Percentiles rank a stretch among this genome's conserved stretches.
Evolutionary conservation across 2,329 filamentous ascomycete species (phyloP).

Genomic region (Grosmannia serpens): DNA sequence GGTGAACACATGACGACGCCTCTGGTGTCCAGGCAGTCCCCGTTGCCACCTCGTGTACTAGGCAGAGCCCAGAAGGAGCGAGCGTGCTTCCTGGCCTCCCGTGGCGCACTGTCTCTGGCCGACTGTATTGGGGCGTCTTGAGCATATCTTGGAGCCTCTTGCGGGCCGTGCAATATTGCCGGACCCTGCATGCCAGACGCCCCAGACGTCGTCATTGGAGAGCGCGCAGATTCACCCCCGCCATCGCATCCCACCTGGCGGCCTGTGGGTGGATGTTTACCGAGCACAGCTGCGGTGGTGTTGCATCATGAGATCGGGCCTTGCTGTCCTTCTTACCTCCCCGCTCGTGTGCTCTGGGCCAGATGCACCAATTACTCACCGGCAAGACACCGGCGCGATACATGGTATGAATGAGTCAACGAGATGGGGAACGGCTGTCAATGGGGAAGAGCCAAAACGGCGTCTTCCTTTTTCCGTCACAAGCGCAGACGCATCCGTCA

Average conservation of each 20-base stretch:
- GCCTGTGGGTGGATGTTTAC: too few species aligned
- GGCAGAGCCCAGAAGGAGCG: too few species aligned
- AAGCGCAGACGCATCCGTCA: background rate
- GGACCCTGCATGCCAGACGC: too few species aligned
- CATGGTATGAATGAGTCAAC: too few species aligned
- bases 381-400: background rate
- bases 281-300: background rate
- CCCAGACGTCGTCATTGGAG: too few species aligned
- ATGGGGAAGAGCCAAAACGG: too few species aligned
- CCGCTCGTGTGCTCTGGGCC: background rate
- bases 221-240: too few species aligned
- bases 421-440: background rate
- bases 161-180: too few species aligned
- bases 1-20: background rate
- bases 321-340: background rate
- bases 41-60: background rate
- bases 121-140: background rate
- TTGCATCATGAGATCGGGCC: background rate
- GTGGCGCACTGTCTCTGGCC: background rate
- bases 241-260: too few species aligned
- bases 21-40: background rate
- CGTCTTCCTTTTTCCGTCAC: background rate
- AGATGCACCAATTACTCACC: background rate
- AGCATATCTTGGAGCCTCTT: too few species aligned
- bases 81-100: too few species aligned